A percentile compares a stretch with the other conserved stretches of the same genome.
phyloP scores from a whole-genome alignment of 805 yeast species.

The Saccharomyces kudriavzevii region DNA sequence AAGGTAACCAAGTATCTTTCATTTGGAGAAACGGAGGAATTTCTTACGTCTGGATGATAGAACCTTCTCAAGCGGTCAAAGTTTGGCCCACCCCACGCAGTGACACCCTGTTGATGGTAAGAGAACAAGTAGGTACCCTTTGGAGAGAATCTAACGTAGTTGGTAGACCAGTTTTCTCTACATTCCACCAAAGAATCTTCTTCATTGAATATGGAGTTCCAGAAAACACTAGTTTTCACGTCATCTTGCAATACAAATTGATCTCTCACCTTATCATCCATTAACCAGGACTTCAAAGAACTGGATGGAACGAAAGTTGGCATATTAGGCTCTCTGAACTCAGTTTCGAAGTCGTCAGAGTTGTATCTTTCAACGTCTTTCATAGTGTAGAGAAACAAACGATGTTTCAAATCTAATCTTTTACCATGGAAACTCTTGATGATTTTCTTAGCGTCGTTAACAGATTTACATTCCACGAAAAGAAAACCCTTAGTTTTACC shows the following conservation, averaged over 20 bases:
- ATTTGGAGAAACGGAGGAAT: constrained; percentile 85
- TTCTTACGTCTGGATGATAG: constrained; percentile 80
- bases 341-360: constrained; percentile 50
- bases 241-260: constrained; percentile 75
- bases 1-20: constrained; percentile 86
- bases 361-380: constrained; percentile 77
- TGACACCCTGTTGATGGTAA: constrained; percentile 88
- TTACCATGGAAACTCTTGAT: constrained; percentile 76
- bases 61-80: constrained; percentile 70
- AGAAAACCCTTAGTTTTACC: constrained; percentile 80
- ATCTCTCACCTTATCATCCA: constrained; percentile 82
- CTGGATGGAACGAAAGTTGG: constrained; percentile 71
- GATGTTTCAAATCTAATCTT: constrained; percentile 89
- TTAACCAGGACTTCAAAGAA: constrained; percentile 83
- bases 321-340: constrained; percentile 62
- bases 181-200: constrained; percentile 64
- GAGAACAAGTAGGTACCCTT: constrained; percentile 84
- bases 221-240: constrained; percentile 74
- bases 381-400: constrained; percentile 74
- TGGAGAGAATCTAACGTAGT: constrained; percentile 85
- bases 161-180: constrained; percentile 78
- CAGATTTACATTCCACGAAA: constrained; percentile 71
- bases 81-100: constrained; percentile 88
- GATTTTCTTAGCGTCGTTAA: constrained; percentile 65
- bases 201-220: constrained; percentile 67